A percentile compares a stretch with the other conserved stretches of the same genome.
These are phyloP conservation scores for Stachybotrys elegans DNA, from an alignment of 2,329 filamentous ascomycete genomes.

Conservation along the genomic window DNA sequence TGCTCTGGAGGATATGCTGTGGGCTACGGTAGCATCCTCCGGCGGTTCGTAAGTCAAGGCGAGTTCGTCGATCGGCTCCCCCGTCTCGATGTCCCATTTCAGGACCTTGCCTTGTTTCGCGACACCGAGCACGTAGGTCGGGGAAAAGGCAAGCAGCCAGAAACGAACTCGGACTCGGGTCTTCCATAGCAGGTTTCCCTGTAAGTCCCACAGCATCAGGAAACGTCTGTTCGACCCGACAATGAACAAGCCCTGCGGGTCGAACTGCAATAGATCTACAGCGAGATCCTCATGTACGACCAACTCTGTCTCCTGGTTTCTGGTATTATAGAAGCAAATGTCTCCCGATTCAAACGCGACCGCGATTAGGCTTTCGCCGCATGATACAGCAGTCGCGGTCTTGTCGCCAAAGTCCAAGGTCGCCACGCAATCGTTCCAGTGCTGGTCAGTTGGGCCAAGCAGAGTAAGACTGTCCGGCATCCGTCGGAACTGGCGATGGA, in stretches of 20 bases:
- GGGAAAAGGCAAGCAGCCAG: slow-evolving; percentile 6
- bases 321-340: slow-evolving; percentile 10
- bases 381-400: slow-evolving; percentile 6
- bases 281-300: not conserved
- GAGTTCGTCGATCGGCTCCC: slow-evolving; percentile 11
- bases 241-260: slow-evolving; percentile 5
- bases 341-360: slow-evolving; percentile 12
- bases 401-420: slow-evolving; percentile 10
- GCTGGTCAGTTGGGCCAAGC: slow-evolving; percentile 6
- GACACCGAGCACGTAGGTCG: slow-evolving; percentile 5
- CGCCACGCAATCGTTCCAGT: slow-evolving; percentile 16
- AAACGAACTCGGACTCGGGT: slow-evolving; percentile 9
- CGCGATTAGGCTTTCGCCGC: slow-evolving; percentile 10
- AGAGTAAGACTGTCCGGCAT: slow-evolving; percentile 8
- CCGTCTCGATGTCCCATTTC: slow-evolving; percentile 11
- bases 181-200: slow-evolving; percentile 10
- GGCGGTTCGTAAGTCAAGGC: slow-evolving; percentile 6
- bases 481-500: slow-evolving; percentile 11
- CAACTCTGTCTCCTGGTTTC: slow-evolving; percentile 8
- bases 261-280: not conserved
- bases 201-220: slow-evolving; percentile 8
- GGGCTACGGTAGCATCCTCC: slow-evolving; percentile 3
- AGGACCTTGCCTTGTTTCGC: slow-evolving; percentile 10
- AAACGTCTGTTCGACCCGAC: slow-evolving; percentile 7
- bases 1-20: slow-evolving; percentile 3